Evolutionary conservation across 2,329 filamentous ascomycete species (phyloP).

Genomic region (Penicillium sp.): DNA sequence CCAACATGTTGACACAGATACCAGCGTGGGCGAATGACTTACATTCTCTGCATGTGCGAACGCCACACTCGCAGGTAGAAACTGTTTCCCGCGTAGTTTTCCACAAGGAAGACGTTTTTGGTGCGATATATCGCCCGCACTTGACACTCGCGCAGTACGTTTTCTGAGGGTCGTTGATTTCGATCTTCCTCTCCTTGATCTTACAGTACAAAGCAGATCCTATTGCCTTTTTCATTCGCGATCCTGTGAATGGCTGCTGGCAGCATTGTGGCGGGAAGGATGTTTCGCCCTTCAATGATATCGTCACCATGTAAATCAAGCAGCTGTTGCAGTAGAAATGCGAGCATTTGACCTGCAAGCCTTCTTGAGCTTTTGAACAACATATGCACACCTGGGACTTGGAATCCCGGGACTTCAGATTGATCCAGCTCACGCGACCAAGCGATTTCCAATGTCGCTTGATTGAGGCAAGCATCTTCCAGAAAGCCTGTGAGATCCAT

Average conservation of each 20-base stretch:
- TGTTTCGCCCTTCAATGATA: neutral
- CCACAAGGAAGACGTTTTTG: neutral
- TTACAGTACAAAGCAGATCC: neutral
- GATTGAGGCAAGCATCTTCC: neutral
- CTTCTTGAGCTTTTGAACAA: neutral
- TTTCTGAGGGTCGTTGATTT: neutral
- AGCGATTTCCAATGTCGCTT: neutral
- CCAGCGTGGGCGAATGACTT: neutral
- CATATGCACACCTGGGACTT: neutral
- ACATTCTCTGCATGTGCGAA: neutral
- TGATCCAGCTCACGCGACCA: neutral
- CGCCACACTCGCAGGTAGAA: neutral
- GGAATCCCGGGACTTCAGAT: neutral
- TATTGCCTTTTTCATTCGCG: neutral
- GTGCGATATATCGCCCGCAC: neutral
- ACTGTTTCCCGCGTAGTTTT: neutral
- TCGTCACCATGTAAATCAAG: neutral
- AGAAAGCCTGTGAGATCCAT: neutral
- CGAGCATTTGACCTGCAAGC: neutral
- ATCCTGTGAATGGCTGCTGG: neutral
- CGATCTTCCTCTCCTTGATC: neutral
- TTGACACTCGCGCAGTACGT: neutral
- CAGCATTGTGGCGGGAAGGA: neutral
- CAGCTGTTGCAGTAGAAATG: conserved; percentile 1
- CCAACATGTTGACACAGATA: neutral